Conservation (phyloP, 1,284 basidiomycete genomes). For the Gyrodon tennesseensis region DNA sequence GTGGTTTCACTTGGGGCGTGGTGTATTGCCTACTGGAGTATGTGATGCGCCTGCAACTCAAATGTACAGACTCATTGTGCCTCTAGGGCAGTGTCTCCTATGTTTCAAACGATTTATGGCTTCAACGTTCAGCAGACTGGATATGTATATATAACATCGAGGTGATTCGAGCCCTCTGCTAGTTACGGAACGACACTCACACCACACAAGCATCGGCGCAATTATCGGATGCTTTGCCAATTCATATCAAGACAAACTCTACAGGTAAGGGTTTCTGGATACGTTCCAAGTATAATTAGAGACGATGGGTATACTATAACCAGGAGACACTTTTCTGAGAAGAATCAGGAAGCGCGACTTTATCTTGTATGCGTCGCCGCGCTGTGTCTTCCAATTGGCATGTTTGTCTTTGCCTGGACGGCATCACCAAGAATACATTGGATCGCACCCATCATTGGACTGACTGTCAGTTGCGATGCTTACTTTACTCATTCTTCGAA, state of each 20-base stretch:
- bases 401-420: slow-evolving; percentile 55
- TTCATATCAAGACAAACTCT: slow-evolving; percentile 66
- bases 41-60: slow-evolving; percentile 28
- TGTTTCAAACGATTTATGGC: slow-evolving; percentile 62
- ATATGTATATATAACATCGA: slow-evolving; percentile 58
- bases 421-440: slow-evolving; percentile 42
- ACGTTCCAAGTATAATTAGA: slow-evolving; percentile 1
- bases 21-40: slow-evolving; percentile 68
- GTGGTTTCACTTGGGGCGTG: slow-evolving; percentile 77
- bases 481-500: not conserved
- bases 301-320: slow-evolving; percentile 6
- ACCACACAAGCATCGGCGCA: slow-evolving; percentile 58
- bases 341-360: slow-evolving; percentile 63
- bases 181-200: not conserved
- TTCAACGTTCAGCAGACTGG: slow-evolving; percentile 69
- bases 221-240: slow-evolving; percentile 60
- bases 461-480: slow-evolving; percentile 41
- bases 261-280: slow-evolving; percentile 49
- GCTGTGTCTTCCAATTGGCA: slow-evolving; percentile 54
- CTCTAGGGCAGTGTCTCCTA: slow-evolving; percentile 59
- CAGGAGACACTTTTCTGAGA: slow-evolving; percentile 40
- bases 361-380: slow-evolving; percentile 58
- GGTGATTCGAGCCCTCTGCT: slow-evolving; percentile 49
- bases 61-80: not conserved
- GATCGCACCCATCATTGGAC: slow-evolving; percentile 49